Evolutionary conservation across 106 monocot species (phyloP), one percentile per base, ranked within the genome.

Genomic region (Iris macrosiphon): DNA sequence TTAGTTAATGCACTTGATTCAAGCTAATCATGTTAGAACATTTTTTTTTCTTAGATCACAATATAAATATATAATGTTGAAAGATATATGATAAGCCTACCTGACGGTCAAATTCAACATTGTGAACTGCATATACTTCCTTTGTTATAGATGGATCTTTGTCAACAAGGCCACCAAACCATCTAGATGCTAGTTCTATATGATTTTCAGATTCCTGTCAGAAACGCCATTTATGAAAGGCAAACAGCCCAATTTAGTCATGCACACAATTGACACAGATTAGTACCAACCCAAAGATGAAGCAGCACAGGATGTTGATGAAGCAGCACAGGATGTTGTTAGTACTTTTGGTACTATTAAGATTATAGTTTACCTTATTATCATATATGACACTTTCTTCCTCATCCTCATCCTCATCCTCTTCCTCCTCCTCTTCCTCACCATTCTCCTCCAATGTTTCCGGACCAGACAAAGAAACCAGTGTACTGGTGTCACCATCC

Each of bases 21-120:
- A 50, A 30, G 0, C 5, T 29, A 28, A 50, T 50, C 28, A 50
- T 30, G 27, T n/a, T n/a, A 26, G 4, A 33, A 32, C 29, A 17
- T 21, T 31, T 34, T 20, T 54, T 15, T 16, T 15, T 54, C 11
- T 1, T 16, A 0, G 23, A 6, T 25, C 3, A 0, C 0, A 0
- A 57, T 21, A 5, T 22, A 12, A 39, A 3, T 2, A 34, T 19
- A 35, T 18, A 1, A 9, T 11, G 1, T 10, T 10, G 25, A 1
- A 5, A 16, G 0, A 14, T 6, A 42, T 0, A 39, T 28, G 35
- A 12, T 4, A 44, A 10, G n/a, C 15, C 25, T 85, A 98, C 96
- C 87, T 91, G 83, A 12, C 96, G 90, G 63, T 99, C 91, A 81
- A 79, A 99, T 18, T 91, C 87, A 58, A 87, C 87, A 71, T 62